Percentiles rank a stretch among this genome's conserved stretches.
phyloP scores from a whole-genome alignment of 345 rosid species.

The Luvunga scandens region DNA sequence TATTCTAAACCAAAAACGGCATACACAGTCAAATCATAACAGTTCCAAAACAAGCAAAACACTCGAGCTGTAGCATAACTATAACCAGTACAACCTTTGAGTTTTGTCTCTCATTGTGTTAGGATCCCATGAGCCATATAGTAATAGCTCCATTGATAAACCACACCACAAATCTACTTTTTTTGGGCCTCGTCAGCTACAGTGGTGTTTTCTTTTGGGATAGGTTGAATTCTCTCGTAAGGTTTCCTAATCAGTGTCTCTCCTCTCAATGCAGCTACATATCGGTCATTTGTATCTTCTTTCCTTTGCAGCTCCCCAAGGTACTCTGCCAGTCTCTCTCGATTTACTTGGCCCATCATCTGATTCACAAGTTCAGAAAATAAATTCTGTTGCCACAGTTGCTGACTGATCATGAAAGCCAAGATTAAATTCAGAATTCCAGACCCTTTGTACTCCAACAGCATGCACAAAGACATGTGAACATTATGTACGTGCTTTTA shows the following conservation, averaged over 20 bases:
- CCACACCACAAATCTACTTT: slow-evolving; percentile 1
- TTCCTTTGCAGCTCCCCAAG: slow-evolving; percentile 86
- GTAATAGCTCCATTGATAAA: background rate
- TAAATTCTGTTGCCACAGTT: background rate
- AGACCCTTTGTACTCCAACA: background rate
- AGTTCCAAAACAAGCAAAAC: background rate
- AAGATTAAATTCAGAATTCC: background rate
- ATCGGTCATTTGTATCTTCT: slow-evolving; percentile 88
- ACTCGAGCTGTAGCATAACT: background rate
- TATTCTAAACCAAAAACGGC: background rate
- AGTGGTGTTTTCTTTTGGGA: slow-evolving; percentile 35
- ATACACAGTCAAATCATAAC: background rate
- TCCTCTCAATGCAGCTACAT: slow-evolving; percentile 84
- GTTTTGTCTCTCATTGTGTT: background rate
- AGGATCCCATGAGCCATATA: background rate
- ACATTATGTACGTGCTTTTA: background rate
- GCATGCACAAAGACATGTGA: background rate
- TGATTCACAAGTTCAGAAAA: slow-evolving; percentile 26
- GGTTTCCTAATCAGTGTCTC: slow-evolving; percentile 89
- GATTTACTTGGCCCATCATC: slow-evolving; percentile 94
- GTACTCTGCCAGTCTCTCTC: slow-evolving; percentile 84
- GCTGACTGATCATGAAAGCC: background rate
- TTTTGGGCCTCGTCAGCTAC: slow-evolving; percentile 16
- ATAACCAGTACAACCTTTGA: background rate
- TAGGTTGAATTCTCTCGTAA: slow-evolving; percentile 72